phyloP scores from a whole-genome alignment of 352 stramenopile genomes.

The Phytopythium delawarense region DNA sequence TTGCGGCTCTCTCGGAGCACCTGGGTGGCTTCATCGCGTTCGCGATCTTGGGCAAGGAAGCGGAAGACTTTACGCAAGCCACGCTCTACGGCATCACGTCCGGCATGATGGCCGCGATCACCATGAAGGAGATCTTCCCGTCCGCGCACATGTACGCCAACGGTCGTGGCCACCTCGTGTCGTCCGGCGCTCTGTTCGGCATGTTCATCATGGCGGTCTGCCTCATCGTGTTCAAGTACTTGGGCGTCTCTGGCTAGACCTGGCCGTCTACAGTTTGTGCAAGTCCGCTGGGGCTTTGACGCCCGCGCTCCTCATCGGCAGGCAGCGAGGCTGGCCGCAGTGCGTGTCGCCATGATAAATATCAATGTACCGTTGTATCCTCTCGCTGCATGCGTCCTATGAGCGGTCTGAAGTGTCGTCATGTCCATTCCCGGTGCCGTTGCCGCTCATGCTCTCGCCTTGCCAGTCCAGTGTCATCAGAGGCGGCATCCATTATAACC shows the following conservation, averaged over 20 bases:
- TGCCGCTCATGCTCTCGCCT: background rate
- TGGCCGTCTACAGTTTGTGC: background rate
- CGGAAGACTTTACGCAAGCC: constrained; percentile 44
- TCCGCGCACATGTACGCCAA: constrained; percentile 89
- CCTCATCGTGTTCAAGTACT: constrained; percentile 84
- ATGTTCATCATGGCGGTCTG: constrained; percentile 90
- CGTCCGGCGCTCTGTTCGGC: constrained; percentile 71
- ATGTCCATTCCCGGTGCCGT: background rate
- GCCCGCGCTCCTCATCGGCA: background rate
- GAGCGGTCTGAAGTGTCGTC: no score
- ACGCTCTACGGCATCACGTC: constrained; percentile 89
- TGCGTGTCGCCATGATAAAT: background rate
- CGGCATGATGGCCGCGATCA: constrained; percentile 94
- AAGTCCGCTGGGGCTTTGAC: background rate
- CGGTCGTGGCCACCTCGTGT: constrained; percentile 75
- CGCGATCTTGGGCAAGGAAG: constrained; percentile 45
- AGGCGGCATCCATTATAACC: background rate
- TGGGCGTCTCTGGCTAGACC: constrained; percentile 22
- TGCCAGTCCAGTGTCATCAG: background rate
- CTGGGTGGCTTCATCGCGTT: constrained; percentile 87
- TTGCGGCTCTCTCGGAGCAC: constrained; percentile 88
- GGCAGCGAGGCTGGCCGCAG: background rate
- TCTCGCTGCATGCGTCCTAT: background rate
- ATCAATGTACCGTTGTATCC: background rate
- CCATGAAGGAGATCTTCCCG: constrained; percentile 88